Base-by-base conservation (phyloP, 352 stramenopile species). In the Phytophthora brassicae region DNA sequence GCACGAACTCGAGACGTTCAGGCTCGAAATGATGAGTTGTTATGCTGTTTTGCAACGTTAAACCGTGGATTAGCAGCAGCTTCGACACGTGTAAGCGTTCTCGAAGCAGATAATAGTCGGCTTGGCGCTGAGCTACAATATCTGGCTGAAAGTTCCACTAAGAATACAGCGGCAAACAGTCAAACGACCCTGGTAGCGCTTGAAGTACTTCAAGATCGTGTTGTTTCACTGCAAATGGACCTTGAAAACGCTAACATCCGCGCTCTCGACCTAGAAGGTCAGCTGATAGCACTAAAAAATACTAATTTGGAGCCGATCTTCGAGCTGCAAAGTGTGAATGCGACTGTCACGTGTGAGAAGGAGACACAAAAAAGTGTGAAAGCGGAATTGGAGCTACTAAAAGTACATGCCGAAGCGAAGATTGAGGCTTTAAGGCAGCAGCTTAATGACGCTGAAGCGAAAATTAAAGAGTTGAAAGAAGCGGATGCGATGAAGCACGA, bases 81-180 rank as follows among this genome's bases (percentile, higher is more conserved):
- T 26, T 41, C 35, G 4, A 46, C 28, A 42, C 26, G 60, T 35
- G 33, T 63, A 3, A 46, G 33, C 2, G 31, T 13, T 16, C 43
- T 65, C 7, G 55, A 65, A 39, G 24, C 23, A 43, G 55, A 68
- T 60, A 68, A 63, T 33, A 14, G 14, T 59, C 35, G 53, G 56
- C 56, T 60, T 19, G 35, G 33, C 22, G 28, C 7, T 17, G 36
- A 17, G 4, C 1, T 17, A 6, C 13, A 33, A 14, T 6, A 20
- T 19, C 33, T 33, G 4, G 24, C 23, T 36, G 8, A 13, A 14
- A 35, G 8, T 28, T 6, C 14, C 17, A 23, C n/a, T 33, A 23
- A 16, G 7, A 39, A 7, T 9, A 11, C 13, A 16, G 36, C 50
- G 6, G 36, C 17, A 33, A 55, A 31, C 17, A 31, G 11, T n/a